A percentile compares a stretch with the other conserved stretches of the same genome.
Evolutionary conservation across 2,329 filamentous ascomycete genomes (phyloP).

Genomic region (Lasiodiplodia sp.): DNA sequence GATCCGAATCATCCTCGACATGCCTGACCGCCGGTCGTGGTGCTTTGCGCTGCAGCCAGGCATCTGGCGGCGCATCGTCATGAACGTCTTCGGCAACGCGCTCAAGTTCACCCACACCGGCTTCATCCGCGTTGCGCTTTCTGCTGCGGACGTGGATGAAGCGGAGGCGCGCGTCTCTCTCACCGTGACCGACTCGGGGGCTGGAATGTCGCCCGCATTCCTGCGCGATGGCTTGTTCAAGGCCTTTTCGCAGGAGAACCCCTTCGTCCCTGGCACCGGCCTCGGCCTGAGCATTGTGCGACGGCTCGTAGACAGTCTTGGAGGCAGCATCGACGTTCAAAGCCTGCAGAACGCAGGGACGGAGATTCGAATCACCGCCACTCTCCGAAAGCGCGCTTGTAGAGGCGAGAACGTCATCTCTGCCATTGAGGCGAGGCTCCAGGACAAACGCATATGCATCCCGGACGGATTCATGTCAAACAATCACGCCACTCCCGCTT

Average conservation of each 20-base stretch:
- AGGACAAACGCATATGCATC: background rate
- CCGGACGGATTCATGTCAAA: background rate
- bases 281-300: constrained; percentile 49
- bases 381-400: background rate
- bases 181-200: constrained; percentile 47
- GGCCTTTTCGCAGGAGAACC: constrained; percentile 49
- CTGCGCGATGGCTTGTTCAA: constrained; percentile 45
- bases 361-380: background rate
- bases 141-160: background rate
- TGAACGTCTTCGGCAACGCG: constrained; percentile 69
- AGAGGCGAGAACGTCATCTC: background rate
- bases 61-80: constrained; percentile 60
- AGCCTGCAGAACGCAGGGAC: constrained; percentile 45
- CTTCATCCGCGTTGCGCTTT: constrained; percentile 1
- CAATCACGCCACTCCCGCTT: background rate
- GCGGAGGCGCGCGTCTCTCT: constrained; percentile 32
- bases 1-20: constrained; percentile 56
- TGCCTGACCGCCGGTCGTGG: constrained; percentile 57
- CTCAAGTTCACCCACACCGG: constrained; percentile 62
- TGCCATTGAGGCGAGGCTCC: background rate
- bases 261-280: constrained; percentile 46
- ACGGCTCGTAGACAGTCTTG: constrained; percentile 46
- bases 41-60: constrained; percentile 63
- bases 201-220: constrained; percentile 49
- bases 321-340: constrained; percentile 46